Percentiles rank a stretch among this genome's conserved stretches.
These are phyloP conservation scores for Nicotiana otophora DNA, from an alignment of 257 asterid species.

Conservation along the genomic window DNA sequence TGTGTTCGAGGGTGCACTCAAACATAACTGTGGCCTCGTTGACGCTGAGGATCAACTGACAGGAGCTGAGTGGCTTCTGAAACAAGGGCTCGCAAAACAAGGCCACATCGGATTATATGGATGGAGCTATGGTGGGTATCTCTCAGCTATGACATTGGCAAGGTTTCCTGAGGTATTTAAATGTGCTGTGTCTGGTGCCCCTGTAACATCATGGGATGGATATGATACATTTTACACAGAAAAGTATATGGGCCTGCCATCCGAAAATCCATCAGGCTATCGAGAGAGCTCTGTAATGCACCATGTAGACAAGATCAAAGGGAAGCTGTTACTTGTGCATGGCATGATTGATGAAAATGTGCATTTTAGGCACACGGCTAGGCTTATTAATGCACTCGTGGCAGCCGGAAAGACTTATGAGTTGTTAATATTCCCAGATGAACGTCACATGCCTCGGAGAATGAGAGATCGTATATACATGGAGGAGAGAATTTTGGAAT, in stretches of 20 bases:
- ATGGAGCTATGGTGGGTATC: constrained; percentile 97
- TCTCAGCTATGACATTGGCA: constrained; percentile 68
- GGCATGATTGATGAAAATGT: constrained; percentile 97
- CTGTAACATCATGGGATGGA: constrained; percentile 95
- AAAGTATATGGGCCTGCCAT: constrained; percentile 86
- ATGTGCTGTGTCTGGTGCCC: constrained; percentile 94
- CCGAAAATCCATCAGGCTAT: constrained; percentile 45
- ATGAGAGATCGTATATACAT: constrained; percentile 61
- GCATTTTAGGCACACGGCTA: constrained; percentile 90
- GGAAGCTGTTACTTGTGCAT: constrained; percentile 74
- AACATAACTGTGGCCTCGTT: constrained; percentile 62
- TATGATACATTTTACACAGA: constrained; percentile 85
- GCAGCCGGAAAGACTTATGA: constrained; percentile 66
- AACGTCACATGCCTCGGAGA: constrained; percentile 84
- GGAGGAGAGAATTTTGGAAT: constrained; percentile 96
- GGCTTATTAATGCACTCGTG: constrained; percentile 78
- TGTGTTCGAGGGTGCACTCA: constrained; percentile 72
- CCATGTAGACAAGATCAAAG: constrained; percentile 54
- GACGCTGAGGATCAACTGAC: constrained; percentile 79
- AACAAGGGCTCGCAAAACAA: constrained; percentile 50
- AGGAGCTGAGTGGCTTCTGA: constrained; percentile 83
- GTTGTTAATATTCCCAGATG: constrained; percentile 83
- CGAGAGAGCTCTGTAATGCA: constrained; percentile 59
- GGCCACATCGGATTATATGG: constrained; percentile 84
- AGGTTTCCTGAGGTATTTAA: constrained; percentile 59